Conservation (phyloP, 345 rosid genomes). For the Aquilaria sinensis region DNA sequence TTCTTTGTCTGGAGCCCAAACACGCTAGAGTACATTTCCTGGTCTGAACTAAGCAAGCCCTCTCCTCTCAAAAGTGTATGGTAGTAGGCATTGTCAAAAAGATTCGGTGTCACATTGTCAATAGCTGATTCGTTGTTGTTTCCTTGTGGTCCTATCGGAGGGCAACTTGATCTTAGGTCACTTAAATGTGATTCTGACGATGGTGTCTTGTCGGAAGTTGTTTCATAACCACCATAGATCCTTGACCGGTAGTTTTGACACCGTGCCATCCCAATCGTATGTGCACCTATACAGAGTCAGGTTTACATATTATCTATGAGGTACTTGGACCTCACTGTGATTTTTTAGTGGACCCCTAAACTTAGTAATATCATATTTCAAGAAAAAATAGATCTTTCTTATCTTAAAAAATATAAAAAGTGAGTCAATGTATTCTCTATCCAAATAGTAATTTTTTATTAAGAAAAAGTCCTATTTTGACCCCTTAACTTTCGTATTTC, state of each 20-base stretch:
- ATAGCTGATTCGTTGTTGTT: slow-evolving; percentile 56
- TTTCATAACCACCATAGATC: slow-evolving; percentile 50
- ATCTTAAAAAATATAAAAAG: too few relatives aligned
- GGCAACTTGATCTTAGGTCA: slow-evolving; percentile 48
- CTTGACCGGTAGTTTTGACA: slow-evolving; percentile 58
- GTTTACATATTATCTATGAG: too few relatives aligned
- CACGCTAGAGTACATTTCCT: slow-evolving; percentile 66
- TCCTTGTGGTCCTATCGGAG: slow-evolving; percentile 40
- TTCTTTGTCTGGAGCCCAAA: slow-evolving; percentile 48
- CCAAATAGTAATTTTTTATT: too few relatives aligned
- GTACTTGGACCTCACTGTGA: too few relatives aligned
- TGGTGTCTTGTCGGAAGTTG: slow-evolving; percentile 36
- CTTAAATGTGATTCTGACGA: slow-evolving; percentile 30
- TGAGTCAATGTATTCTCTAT: too few relatives aligned
- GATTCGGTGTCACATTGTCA: slow-evolving; percentile 64
- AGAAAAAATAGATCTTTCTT: too few relatives aligned
- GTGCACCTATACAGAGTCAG: slow-evolving; percentile 44
- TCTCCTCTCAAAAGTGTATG: slow-evolving; percentile 48
- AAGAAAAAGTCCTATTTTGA: too few relatives aligned
- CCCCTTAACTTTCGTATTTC: too few relatives aligned
- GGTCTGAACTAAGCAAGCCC: slow-evolving; percentile 78
- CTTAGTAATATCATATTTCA: too few relatives aligned
- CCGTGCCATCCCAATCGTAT: slow-evolving; percentile 85
- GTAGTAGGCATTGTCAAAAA: slow-evolving; percentile 72
- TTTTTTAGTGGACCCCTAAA: too few relatives aligned